Evolutionary conservation across 306 rosid genomes (phyloP).

Genomic region (Medicago lupulina): DNA sequence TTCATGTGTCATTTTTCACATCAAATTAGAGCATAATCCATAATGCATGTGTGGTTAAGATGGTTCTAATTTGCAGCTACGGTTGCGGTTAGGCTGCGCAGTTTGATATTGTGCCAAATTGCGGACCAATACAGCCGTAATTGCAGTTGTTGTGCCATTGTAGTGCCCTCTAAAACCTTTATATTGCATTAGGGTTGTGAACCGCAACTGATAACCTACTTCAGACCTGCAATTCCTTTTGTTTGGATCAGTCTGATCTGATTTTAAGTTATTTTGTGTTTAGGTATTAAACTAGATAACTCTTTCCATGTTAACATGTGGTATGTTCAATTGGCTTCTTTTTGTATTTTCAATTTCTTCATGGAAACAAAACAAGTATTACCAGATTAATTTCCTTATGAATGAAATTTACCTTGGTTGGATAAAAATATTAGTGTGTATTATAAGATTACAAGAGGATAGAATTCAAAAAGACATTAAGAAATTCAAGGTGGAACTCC

Average conservation of each 20-base stretch:
- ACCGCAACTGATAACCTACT: neutral
- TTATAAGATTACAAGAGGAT: neutral
- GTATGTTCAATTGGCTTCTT: neutral
- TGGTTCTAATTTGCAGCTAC: neutral
- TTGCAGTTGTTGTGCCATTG: neutral
- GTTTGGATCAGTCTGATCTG: neutral
- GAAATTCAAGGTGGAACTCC: too few relatives aligned
- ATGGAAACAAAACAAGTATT: neutral
- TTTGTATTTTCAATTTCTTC: constrained; percentile 12
- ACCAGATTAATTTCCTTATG: neutral
- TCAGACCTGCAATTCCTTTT: neutral
- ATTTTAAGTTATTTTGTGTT: neutral
- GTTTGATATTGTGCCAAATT: neutral
- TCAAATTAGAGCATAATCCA: neutral
- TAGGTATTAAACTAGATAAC: neutral
- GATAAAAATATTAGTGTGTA: neutral
- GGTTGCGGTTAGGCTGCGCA: neutral
- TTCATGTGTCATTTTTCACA: neutral
- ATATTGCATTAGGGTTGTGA: neutral
- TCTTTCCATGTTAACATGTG: neutral
- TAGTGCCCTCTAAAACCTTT: neutral
- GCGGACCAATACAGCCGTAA: neutral
- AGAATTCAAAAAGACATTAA: neutral
- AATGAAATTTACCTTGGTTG: too few relatives aligned
- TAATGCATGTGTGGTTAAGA: neutral